phyloP scores from a whole-genome alignment of 768 basidiomycete genomes.

The Pisolithus orientalis region DNA sequence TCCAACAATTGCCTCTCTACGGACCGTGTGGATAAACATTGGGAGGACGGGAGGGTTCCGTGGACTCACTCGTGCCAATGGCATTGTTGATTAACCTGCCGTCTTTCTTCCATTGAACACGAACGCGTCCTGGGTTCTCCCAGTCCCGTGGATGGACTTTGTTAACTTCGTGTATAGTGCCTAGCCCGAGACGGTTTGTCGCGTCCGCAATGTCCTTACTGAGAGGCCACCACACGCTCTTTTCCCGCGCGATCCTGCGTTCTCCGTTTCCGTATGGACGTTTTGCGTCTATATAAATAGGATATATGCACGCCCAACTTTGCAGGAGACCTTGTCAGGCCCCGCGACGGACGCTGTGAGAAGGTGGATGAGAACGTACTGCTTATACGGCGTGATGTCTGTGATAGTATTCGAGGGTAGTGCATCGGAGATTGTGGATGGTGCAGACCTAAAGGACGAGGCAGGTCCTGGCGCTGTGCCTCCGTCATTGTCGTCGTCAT shows the following conservation, averaged over 20 bases:
- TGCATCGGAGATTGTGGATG: slow-evolving; percentile 15
- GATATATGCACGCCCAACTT: slow-evolving; percentile 92
- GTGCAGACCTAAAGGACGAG: slow-evolving; percentile 35
- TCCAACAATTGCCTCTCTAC: slow-evolving; percentile 78
- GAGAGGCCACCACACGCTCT: slow-evolving; percentile 91
- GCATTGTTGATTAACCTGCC: slow-evolving; percentile 54
- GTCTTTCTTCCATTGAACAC: slow-evolving; percentile 88
- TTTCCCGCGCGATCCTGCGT: slow-evolving; percentile 71
- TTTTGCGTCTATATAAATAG: slow-evolving; percentile 95
- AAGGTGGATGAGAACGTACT: slow-evolving; percentile 38
- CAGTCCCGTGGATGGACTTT: slow-evolving; percentile 94
- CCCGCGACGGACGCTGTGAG: background rate
- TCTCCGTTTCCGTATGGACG: slow-evolving; percentile 79
- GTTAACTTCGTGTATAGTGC: slow-evolving; percentile 80
- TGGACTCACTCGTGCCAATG: slow-evolving; percentile 69
- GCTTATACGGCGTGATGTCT: slow-evolving; percentile 81
- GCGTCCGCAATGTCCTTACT: slow-evolving; percentile 91
- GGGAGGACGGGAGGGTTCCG: background rate
- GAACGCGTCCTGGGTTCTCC: slow-evolving; percentile 95
- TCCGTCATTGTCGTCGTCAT: slow-evolving; percentile 21
- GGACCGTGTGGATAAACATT: background rate
- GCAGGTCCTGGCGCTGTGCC: slow-evolving; percentile 48
- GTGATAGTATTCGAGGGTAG: slow-evolving; percentile 39
- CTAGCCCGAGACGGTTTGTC: slow-evolving; percentile 66
- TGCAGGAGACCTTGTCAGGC: slow-evolving; percentile 6